phyloP scores from a whole-genome alignment of 495 filamentous ascomycete species.

The Aspergillus homomorphus region DNA sequence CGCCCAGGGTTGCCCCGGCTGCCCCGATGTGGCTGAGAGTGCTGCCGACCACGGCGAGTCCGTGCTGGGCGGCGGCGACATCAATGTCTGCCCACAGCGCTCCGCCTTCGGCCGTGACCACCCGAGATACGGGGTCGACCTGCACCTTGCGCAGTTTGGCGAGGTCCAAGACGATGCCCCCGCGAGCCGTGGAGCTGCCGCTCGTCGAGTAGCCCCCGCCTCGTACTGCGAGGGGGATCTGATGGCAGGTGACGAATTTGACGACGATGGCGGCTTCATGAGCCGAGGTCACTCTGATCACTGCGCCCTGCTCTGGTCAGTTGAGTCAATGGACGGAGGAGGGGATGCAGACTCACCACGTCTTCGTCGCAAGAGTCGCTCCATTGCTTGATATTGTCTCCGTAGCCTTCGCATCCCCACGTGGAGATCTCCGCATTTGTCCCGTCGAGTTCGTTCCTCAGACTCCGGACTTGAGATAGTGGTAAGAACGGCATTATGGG shows the following conservation, averaged over 20 bases:
- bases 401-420: constrained; percentile 1
- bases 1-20: constrained; percentile 51
- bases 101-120: constrained; percentile 45
- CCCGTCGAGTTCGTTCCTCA: background rate
- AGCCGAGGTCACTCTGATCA: constrained; percentile 8
- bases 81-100: constrained; percentile 50
- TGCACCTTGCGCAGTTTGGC: constrained; percentile 1
- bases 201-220: constrained; percentile 8
- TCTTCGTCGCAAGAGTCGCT: constrained; percentile 15
- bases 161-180: background rate
- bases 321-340: background rate
- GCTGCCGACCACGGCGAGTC: constrained; percentile 52
- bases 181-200: background rate
- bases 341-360: constrained; percentile 1
- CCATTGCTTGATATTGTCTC: constrained; percentile 14
- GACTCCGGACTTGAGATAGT: background rate
- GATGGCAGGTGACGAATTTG: constrained; percentile 8
- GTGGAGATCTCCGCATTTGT: background rate
- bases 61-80: constrained; percentile 35
- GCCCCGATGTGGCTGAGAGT: constrained; percentile 55
- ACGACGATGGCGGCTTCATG: constrained; percentile 7
- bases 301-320: constrained; percentile 3
- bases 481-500: background rate
- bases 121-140: constrained; percentile 15
- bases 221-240: background rate